phyloP scores from a whole-genome alignment of 805 yeast genomes.

The Komagataella ulmi region DNA sequence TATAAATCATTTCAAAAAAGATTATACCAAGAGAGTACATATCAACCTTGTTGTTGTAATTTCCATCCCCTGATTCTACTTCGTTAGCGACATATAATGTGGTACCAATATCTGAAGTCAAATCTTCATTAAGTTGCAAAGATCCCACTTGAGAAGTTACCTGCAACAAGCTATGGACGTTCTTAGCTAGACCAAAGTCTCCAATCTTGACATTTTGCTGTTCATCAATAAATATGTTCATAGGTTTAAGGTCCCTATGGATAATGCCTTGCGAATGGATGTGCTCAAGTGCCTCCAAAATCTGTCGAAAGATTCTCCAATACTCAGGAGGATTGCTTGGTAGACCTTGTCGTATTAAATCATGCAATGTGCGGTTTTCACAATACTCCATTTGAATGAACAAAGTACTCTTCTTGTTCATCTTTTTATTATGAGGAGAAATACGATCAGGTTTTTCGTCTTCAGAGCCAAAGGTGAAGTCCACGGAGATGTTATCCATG shows the following conservation, averaged over 20 bases:
- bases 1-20: conserved; percentile 88
- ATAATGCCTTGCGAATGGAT: conserved; percentile 91
- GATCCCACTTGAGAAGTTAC: conserved; percentile 6
- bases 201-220: conserved; percentile 85
- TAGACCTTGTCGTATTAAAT: conserved; percentile 68
- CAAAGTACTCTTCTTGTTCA: conserved; percentile 45
- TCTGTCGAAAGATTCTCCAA: conserved; percentile 82
- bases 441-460: not conserved
- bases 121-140: conserved; percentile 38
- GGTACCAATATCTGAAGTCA: conserved; percentile 91
- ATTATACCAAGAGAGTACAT: conserved; percentile 92
- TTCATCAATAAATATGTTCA: conserved; percentile 89
- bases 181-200: conserved; percentile 94
- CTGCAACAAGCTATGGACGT: conserved; percentile 41
- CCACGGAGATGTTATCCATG: conserved; percentile 8
- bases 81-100: conserved; percentile 88
- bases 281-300: conserved; percentile 79
- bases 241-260: conserved; percentile 91
- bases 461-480: conserved; percentile 3
- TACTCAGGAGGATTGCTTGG: conserved; percentile 63
- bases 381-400: conserved; percentile 99
- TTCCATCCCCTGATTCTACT: conserved; percentile 56
- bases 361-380: conserved; percentile 81
- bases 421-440: not conserved
- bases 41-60: conserved; percentile 90